Evolutionary conservation across 2,329 filamentous ascomycete species (phyloP), one percentile per base, ranked within the genome.

Genomic region (Chrysoporthe deuterocubensis): DNA sequence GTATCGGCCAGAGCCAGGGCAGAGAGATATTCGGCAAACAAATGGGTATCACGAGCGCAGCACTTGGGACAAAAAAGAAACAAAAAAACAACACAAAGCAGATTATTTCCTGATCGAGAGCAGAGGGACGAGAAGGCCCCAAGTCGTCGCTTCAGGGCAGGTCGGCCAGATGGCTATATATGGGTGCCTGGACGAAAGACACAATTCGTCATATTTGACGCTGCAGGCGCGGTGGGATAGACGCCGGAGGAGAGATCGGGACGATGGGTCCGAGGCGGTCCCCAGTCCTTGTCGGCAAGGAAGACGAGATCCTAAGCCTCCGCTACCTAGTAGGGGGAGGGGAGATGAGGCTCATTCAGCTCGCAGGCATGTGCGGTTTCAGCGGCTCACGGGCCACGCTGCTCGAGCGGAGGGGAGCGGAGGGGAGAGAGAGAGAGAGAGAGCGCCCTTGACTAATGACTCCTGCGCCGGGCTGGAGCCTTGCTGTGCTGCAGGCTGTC

Each of bases 131-230:
- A 26, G 14, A 18, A 40, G 54, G 54, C 54, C 11, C 54, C 7
- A 57, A 14, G 9, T 37, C 32, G 32, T 37, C 26, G 54, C 40
- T 18, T 21, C 54, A 6, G 32, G 34, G 34, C 54, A 42, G 37
- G 16, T n/a, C 34, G 42, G 48, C 3, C 37, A 21, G 34, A 7
- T 34, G 2, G 21, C 18, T 58, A 65, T 65, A 64, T 58, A 64
- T 64, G 26, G 52, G n/a, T 18, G 63, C n/a, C 26, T 48, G n/a
- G n/a, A 21, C 4, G 26, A 57, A 42, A 44, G 34, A 46, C 43
- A 60, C 63, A 61, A 69, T 67, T 65, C 66, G 68, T 50, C n/a
- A 50, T 65, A 54, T 32, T 61, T 50, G 59, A 52, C 68, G 68
- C 62, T 44, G 40, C 59, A 68, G 46, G 52, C 68, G 65, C 66